phyloP scores from a whole-genome alignment of 2,329 filamentous ascomycete species.

The Ascochyta viciae-villosae region DNA sequence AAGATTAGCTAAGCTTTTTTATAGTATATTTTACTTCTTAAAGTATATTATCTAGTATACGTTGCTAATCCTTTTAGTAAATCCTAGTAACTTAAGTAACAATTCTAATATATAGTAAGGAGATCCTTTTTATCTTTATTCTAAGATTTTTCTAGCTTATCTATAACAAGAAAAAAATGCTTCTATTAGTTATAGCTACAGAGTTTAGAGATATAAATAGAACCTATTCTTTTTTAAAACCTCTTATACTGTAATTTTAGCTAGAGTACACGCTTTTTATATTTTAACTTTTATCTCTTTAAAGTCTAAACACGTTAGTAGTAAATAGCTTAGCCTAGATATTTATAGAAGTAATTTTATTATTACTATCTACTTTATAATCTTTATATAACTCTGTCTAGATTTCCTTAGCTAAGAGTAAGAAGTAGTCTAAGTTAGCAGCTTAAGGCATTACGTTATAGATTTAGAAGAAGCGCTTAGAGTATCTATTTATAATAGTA shows the following conservation, averaged over 20 bases:
- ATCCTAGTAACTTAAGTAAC: constrained; percentile 1
- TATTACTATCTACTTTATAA: constrained; percentile 7
- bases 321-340: constrained; percentile 19
- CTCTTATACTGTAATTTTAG: constrained; percentile 17
- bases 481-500: constrained; percentile 8
- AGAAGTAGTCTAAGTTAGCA: constrained; percentile 13
- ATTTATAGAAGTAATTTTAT: constrained; percentile 14
- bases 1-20: constrained; percentile 9
- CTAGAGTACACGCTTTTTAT: constrained; percentile 18
- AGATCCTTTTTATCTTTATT: constrained; percentile 17
- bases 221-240: constrained; percentile 1
- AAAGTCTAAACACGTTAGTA: neutral
- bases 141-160: constrained; percentile 15
- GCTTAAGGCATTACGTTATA: constrained; percentile 19
- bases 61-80: constrained; percentile 5
- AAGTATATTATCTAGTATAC: constrained; percentile 13
- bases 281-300: constrained; percentile 13
- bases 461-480: constrained; percentile 20
- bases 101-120: constrained; percentile 21
- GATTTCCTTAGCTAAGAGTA: constrained; percentile 11
- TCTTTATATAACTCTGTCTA: constrained; percentile 18
- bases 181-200: constrained; percentile 9
- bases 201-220: constrained; percentile 9
- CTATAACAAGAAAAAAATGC: constrained; percentile 14
- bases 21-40: constrained; percentile 9